Evolutionary conservation across 2,329 filamentous ascomycete genomes (phyloP).

Genomic region (Neospermospora avenae): DNA sequence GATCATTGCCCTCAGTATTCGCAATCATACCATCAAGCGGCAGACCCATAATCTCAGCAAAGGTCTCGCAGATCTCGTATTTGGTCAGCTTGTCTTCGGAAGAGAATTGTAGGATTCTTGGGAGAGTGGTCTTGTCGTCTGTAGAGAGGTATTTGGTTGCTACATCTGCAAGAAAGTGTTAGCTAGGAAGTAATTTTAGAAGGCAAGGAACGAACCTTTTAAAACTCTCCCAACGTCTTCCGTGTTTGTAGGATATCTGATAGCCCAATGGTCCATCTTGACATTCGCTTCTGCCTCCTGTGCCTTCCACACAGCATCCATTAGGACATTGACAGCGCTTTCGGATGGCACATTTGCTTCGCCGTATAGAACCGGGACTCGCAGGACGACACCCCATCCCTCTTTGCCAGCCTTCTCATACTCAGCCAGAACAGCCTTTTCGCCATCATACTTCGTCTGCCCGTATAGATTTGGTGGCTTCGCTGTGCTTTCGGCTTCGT

Average conservation of each 20-base stretch:
- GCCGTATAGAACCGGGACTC: constrained; percentile 84
- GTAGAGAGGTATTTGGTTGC: constrained; percentile 62
- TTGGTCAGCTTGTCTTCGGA: constrained; percentile 86
- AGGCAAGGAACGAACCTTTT: constrained; percentile 48
- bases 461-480: constrained; percentile 77
- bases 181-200: constrained; percentile 2
- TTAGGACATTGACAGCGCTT: constrained; percentile 78
- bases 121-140: constrained; percentile 51
- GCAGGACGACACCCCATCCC: constrained; percentile 64
- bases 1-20: constrained; percentile 69
- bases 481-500: constrained; percentile 61
- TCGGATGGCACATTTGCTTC: constrained; percentile 66
- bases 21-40: constrained; percentile 65
- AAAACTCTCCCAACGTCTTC: constrained; percentile 81
- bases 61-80: constrained; percentile 78
- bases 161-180: constrained; percentile 52
- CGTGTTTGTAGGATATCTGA: constrained; percentile 84
- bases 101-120: constrained; percentile 75
- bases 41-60: constrained; percentile 77
- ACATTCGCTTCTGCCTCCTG: constrained; percentile 61
- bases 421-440: constrained; percentile 64
- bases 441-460: constrained; percentile 69
- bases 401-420: constrained; percentile 47
- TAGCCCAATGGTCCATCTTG: constrained; percentile 82
- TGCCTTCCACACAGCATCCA: constrained; percentile 72